phyloP scores from a whole-genome alignment of 2,329 filamentous ascomycete species.

The Phaeosphaeriaceae sp. region DNA sequence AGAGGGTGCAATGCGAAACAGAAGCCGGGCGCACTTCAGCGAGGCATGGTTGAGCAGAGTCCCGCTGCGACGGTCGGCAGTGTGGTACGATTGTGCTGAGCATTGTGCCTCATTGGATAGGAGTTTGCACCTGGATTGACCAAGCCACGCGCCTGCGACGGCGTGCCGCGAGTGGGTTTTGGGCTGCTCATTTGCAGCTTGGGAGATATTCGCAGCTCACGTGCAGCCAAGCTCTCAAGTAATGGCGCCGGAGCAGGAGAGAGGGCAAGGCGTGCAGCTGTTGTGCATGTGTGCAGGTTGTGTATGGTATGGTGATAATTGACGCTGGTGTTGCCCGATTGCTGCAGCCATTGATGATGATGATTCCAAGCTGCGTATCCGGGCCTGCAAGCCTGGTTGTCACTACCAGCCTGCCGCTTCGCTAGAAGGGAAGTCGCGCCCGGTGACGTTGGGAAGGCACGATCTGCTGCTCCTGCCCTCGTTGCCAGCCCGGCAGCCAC shows the following conservation, averaged over 20 bases:
- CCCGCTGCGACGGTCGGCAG: conserved; percentile 11
- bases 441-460: conserved; percentile 35
- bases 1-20: conserved; percentile 12
- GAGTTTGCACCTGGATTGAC: conserved; percentile 10
- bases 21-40: conserved; percentile 5
- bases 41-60: conserved; percentile 9
- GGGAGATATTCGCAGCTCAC: conserved; percentile 30
- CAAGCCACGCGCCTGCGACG: conserved; percentile 22
- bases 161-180: conserved; percentile 22
- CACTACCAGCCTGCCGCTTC: conserved; percentile 8
- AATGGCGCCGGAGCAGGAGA: conserved; percentile 1
- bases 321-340: not conserved
- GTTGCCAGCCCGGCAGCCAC: conserved; percentile 14
- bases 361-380: not conserved
- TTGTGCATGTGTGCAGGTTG: not conserved
- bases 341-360: not conserved
- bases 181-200: conserved; percentile 25
- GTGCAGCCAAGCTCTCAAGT: conserved; percentile 27
- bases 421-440: conserved; percentile 16
- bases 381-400: conserved; percentile 1
- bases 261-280: not conserved
- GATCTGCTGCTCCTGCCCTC: conserved; percentile 19
- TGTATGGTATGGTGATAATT: not conserved
- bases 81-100: conserved; percentile 11
- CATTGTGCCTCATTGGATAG: conserved; percentile 16